Percentiles rank a stretch among this genome's conserved stretches.
These are phyloP conservation scores for Corinectria fuckeliana DNA, from an alignment of 2,329 filamentous ascomycete species.

Conservation along the genomic window DNA sequence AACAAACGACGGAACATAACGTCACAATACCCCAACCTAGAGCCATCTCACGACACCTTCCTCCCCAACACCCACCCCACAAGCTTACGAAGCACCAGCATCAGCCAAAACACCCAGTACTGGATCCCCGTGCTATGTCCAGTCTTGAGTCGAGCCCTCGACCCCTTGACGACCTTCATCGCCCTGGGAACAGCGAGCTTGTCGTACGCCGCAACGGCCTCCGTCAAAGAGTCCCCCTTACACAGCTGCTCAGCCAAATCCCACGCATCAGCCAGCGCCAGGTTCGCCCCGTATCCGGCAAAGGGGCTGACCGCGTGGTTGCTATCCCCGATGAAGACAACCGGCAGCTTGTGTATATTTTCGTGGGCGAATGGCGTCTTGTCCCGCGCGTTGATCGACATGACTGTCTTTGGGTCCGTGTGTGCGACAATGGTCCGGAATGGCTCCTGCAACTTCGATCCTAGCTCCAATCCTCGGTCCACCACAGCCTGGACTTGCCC, in stretches of 20 bases:
- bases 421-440: conserved; percentile 48
- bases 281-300: conserved; percentile 55
- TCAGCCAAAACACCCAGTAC: conserved; percentile 30
- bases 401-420: conserved; percentile 47
- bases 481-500: conserved; percentile 41
- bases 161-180: conserved; percentile 30
- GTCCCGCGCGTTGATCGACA: conserved; percentile 51
- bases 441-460: conserved; percentile 45
- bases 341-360: conserved; percentile 26
- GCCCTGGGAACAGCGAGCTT: conserved; percentile 44
- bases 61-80: conserved; percentile 29
- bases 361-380: conserved; percentile 52
- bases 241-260: conserved; percentile 52
- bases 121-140: conserved; percentile 36
- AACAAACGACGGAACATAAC: background rate
- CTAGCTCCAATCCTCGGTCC: conserved; percentile 41
- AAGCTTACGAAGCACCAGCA: conserved; percentile 28
- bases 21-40: too few species aligned
- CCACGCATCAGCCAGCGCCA: conserved; percentile 55
- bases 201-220: conserved; percentile 46
- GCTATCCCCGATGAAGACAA: conserved; percentile 56
- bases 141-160: conserved; percentile 31
- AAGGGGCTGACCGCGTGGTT: conserved; percentile 59
- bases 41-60: conserved; percentile 3
- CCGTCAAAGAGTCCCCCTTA: conserved; percentile 28